Percentiles rank a stretch among this genome's conserved stretches.
phyloP scores from a whole-genome alignment of 306 rosid species.

The Fragaria nilgerrensis region DNA sequence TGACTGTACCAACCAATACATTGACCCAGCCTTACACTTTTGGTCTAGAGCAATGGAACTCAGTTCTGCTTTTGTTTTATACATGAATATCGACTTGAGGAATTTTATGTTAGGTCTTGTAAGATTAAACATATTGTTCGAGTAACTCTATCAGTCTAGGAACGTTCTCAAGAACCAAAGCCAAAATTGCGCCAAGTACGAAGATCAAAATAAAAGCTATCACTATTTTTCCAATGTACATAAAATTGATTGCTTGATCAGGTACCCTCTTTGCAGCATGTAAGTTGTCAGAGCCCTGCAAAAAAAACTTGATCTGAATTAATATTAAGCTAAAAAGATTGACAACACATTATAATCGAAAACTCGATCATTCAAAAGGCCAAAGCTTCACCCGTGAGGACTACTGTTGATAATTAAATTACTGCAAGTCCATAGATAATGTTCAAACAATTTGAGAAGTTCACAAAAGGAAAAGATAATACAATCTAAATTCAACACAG shows the following conservation, averaged over 20 bases:
- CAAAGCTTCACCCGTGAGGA: background rate
- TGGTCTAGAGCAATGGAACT: background rate
- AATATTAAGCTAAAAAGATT: background rate
- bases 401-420: background rate
- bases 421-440: background rate
- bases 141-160: constrained; percentile 46
- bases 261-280: constrained; percentile 24
- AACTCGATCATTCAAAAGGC: background rate
- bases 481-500: background rate
- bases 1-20: background rate
- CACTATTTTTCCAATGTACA: constrained; percentile 52
- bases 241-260: constrained; percentile 32
- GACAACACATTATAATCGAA: background rate
- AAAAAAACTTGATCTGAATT: constrained; percentile 15
- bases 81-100: background rate
- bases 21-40: background rate
- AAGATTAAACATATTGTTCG: constrained; percentile 27
- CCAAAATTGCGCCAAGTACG: constrained; percentile 57
- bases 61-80: background rate
- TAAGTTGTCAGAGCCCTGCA: constrained; percentile 37
- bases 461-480: background rate
- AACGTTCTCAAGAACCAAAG: constrained; percentile 69
- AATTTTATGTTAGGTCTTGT: background rate
- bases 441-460: background rate
- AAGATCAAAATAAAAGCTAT: constrained; percentile 59